Base-by-base conservation (phyloP, 1,284 basidiomycete genomes). In the Irpex sp. region DNA sequence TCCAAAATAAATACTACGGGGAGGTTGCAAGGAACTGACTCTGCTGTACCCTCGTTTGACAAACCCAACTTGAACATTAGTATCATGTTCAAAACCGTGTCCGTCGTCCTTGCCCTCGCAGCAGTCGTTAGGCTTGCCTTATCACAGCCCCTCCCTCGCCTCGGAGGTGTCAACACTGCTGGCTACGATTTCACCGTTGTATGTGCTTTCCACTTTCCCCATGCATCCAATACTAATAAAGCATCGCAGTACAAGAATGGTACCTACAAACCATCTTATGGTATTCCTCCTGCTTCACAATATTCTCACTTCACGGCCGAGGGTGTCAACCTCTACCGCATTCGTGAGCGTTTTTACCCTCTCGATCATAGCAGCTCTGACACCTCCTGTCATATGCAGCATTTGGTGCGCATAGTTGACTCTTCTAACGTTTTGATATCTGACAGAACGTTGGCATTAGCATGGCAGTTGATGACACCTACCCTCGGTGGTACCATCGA, bases 381-480 rank as follows among this genome's bases (percentile, higher is more conserved):
- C 39, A n/a, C 12, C 47, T 33, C 52, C 35, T 53, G 35, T 18
- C 58, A 12, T 4, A 19, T 55, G 19, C 55, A 73, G 71, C 73
- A 7, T 73, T 74, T 60, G 72, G 72, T 73, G 67, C 10, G 70
- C 16, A 21, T 4, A 8, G 4, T 36, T 48, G 19, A 5, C 51
- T 19, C 21, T 39, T 45, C 35, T 69, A 67, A 28, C 8, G 10
- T 19, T 33, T 42, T 18, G 23, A 49, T 5, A n/a, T 16, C 28
- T 58, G 2, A 61, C 51, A 47, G 33, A 12, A 12, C 4, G 69
- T 35, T 35, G 33, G 10, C 68, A 12, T 61, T 71, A 68, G 79
- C 77, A 3, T 82, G 83, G 83, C 82, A 83, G 67, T 72, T 82
- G 63, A 79, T 83, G 75, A 81, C 79, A 6, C 79, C 79, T 28